These are phyloP conservation scores for Oenanthe javanica DNA, from an alignment of 140 eudicot species.

Conservation along the genomic window DNA sequence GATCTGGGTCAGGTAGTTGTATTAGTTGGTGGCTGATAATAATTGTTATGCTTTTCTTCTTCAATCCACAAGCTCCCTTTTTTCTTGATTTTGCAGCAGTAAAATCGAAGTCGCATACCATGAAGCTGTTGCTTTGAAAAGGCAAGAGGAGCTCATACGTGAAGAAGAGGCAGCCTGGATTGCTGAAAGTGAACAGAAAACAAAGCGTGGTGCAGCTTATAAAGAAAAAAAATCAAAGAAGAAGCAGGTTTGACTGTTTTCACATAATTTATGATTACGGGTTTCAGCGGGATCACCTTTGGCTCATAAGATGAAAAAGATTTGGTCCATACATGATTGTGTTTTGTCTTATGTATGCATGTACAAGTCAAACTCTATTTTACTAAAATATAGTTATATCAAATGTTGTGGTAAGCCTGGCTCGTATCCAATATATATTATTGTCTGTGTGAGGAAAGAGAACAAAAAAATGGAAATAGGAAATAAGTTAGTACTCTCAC, in stretches of 20 bases:
- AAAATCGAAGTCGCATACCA: slow-evolving; percentile 96
- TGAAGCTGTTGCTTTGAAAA: slow-evolving; percentile 86
- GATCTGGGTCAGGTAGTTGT: background rate
- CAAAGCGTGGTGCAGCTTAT: slow-evolving; percentile 59
- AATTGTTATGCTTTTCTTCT: background rate
- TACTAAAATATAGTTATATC: background rate
- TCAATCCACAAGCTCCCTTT: slow-evolving; percentile 7
- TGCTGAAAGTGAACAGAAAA: slow-evolving; percentile 78
- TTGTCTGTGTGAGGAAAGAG: background rate
- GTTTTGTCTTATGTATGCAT: background rate
- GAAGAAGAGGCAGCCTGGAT: slow-evolving; percentile 96
- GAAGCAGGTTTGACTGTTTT: slow-evolving; percentile 56
- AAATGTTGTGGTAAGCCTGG: background rate
- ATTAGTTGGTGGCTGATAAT: background rate
- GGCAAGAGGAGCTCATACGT: slow-evolving; percentile 98
- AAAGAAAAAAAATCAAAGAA: slow-evolving; percentile 86
- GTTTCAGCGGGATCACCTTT: background rate
- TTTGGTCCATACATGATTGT: background rate
- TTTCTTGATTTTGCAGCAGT: slow-evolving; percentile 33
- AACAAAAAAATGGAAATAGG: background rate
- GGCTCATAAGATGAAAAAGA: background rate
- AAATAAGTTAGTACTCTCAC: too few species aligned
- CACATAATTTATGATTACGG: background rate
- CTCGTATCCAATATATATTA: background rate
- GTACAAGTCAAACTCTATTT: background rate